Evolutionary conservation across 2,329 filamentous ascomycete genomes (phyloP), one percentile per base, ranked within the genome.

Genomic region (Sporothrix variecibatus): DNA sequence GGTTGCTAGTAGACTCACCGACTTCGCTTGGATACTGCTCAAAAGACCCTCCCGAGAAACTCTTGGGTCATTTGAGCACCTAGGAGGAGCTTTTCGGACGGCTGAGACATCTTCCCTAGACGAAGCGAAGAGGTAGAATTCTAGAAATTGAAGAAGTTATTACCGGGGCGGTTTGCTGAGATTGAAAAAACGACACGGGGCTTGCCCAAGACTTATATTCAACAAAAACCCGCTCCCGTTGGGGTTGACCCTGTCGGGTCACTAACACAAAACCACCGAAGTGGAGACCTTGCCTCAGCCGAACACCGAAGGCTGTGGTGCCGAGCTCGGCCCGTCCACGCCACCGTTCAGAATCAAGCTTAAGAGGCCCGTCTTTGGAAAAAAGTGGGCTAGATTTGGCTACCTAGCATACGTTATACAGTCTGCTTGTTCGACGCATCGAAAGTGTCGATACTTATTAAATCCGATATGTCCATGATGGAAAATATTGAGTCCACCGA

Each of bases 21-120:
- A 53, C 49, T 53, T 53, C 49, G 49, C 49, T 53, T 53, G 49
- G 49, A 53, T 53, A 53, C 49, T 53, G 49, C 49, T 53, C 49
- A 53, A 53, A 5, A 53, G 49, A 53, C 49, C 49, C 49, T 53
- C 49, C 49, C 49, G 49, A 53, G 49, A 53, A 53, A 53, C 49
- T 53, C 49, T 53, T 53, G 49, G 49, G 49, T 53, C 49, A 53
- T 53, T 53, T 53, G 49, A 53, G 49, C 49, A 53, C 49, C 49
- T 53, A 53, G 49, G 49, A 53, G 49, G 49, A 53, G 49, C 49
- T 53, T 53, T 53, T 53, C 49, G 49, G 49, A 53, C 20, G 49
- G 49, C 49, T 53, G 49, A 53, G 49, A 53, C 49, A 53, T 53
- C 49, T 53, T 53, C 49, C 49, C 49, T 53, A 23, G 49, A 53